Base-by-base conservation (phyloP, 768 basidiomycete species). In the Rhodotorula taiwanensis region DNA sequence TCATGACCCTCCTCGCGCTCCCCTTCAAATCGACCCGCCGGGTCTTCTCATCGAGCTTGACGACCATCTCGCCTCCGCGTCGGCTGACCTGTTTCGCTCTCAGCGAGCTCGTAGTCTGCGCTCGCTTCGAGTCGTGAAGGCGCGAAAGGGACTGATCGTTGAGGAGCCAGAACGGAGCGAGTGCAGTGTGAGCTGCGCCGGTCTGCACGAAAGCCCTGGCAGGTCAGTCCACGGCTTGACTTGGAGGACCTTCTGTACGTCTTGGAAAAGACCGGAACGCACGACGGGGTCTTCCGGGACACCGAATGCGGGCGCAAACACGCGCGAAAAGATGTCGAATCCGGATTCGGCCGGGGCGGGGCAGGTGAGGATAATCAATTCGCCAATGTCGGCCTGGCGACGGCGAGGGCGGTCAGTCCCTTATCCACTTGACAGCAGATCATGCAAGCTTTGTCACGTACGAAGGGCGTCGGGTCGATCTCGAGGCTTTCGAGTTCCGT, bases 231-330 rank as follows among this genome's bases (percentile, higher is more conserved):
- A 50, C 25, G 28, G 9, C 7, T 31, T 16, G 13, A 21, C n/a
- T 18, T 7, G 16, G 30, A 34, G 27, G n/a, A n/a, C n/a, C n/a
- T n/a, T 25, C 14, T 7, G 33, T 5, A 41, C 25, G n/a, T 25
- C 25, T 8, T 9, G 44, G 21, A 47, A 33, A 16, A 21, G 20
- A 44, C 11, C 23, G 21, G 4, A 39, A 31, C 57, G 13, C 13
- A 66, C 65, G 16, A 76, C 76, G 16, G 76, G 75, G 52, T 77
- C 76, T 34, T 76, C 76, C 9, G 41, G 28, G 6, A 73, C 28
- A 0, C 72, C 76, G 9, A 57, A 43, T 15, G 53, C 49, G 2
- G 74, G 66, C 3, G 50, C 72, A 50, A 77, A 76, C n/a, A 75
- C 72, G 25, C 76, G 72, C 21, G 75, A 75, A 34, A 70, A 63